Percentiles rank a stretch among this genome's conserved stretches.
Evolutionary conservation across 176 grass and related monocot species (phyloP).

Genomic region (Avena atlantica): DNA sequence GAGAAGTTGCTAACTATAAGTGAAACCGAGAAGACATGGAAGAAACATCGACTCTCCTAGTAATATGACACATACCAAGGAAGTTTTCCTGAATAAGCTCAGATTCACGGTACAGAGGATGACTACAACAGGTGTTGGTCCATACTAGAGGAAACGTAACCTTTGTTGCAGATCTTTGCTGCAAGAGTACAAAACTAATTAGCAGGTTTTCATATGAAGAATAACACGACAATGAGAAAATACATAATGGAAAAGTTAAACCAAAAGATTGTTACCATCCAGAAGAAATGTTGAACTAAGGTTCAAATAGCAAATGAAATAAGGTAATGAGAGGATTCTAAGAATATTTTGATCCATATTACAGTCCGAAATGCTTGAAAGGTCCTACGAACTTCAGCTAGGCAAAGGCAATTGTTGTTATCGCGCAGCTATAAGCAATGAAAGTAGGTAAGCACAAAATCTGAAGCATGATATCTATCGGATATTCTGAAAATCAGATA

Average conservation of each 20-base stretch:
- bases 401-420: background rate
- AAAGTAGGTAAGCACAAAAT: background rate
- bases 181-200: conserved; percentile 37
- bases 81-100: conserved; percentile 89
- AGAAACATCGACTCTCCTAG: background rate
- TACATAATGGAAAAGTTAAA: background rate
- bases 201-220: background rate
- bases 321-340: background rate
- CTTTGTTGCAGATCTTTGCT: conserved; percentile 95
- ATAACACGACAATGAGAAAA: background rate
- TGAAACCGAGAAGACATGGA: background rate
- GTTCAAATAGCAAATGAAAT: background rate
- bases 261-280: background rate
- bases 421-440: background rate
- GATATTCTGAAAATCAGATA: conserved; percentile 1
- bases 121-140: conserved; percentile 98
- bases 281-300: background rate
- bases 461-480: background rate
- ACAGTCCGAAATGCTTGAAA: background rate
- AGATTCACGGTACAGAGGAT: conserved; percentile 94
- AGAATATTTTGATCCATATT: conserved; percentile 10
- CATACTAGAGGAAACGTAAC: conserved; percentile 97
- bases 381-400: background rate
- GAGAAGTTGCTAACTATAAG: background rate
- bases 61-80: conserved; percentile 60